These are phyloP conservation scores for Hirschfeldia incana DNA, from an alignment of 345 rosid genomes.

Conservation along the genomic window DNA sequence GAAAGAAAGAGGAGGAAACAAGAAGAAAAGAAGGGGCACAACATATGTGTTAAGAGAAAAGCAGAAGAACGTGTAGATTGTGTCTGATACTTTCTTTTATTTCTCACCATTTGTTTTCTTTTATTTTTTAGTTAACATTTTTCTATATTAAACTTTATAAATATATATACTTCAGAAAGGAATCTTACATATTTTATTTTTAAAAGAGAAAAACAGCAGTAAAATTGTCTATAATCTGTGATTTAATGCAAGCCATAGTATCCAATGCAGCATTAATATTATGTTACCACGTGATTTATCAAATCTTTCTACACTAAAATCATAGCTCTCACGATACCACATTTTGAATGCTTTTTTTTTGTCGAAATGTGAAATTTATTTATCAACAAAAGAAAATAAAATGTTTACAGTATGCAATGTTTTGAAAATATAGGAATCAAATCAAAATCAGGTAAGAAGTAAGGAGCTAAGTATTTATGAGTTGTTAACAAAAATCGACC, in stretches of 20 bases:
- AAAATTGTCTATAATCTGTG: not conserved
- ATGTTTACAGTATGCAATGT: too few species aligned
- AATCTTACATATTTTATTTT: too few species aligned
- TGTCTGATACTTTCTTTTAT: not conserved
- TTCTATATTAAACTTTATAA: not conserved
- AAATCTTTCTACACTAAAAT: not conserved
- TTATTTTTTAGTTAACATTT: not conserved
- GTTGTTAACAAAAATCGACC: not conserved
- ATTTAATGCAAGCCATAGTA: not conserved
- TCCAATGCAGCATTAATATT: not conserved
- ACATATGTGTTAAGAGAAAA: constrained; percentile 30
- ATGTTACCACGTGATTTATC: not conserved
- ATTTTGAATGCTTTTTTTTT: not conserved
- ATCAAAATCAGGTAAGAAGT: too few species aligned
- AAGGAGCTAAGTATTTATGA: not conserved
- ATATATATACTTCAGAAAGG: not conserved
- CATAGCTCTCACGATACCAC: not conserved
- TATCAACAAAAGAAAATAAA: too few species aligned
- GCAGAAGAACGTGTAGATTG: constrained; percentile 22
- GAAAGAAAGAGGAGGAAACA: not conserved
- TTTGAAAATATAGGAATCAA: too few species aligned
- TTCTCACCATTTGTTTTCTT: not conserved
- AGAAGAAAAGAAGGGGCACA: not conserved
- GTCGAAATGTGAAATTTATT: too few species aligned
- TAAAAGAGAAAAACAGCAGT: not conserved